Conservation (phyloP, 108 stramenopile genomes). For the Nitzschia palea region DNA sequence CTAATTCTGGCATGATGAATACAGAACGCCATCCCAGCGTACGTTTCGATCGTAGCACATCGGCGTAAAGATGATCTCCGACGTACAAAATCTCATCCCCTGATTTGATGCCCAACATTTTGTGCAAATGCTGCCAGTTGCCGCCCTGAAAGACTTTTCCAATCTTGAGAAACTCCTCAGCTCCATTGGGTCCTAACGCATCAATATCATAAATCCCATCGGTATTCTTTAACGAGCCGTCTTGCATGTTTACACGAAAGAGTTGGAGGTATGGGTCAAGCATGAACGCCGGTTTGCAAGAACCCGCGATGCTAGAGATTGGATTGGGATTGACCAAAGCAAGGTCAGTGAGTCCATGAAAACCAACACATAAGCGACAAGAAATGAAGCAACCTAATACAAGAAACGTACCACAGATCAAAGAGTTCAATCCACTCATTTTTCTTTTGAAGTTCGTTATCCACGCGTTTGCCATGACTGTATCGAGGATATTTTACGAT, state of each 20-base stretch:
- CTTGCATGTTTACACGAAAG: slow-evolving; percentile 79
- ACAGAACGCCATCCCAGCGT: slow-evolving; percentile 95
- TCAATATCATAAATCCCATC: slow-evolving; percentile 92
- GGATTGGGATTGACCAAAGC: not conserved
- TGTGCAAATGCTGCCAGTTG: slow-evolving; percentile 91
- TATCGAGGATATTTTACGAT: not conserved
- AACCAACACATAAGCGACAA: too few relatives aligned
- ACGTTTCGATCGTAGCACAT: slow-evolving; percentile 89
- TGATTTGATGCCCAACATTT: slow-evolving; percentile 81
- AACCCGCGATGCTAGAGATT: slow-evolving; percentile 84
- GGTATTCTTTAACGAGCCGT: slow-evolving; percentile 83
- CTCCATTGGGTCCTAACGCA: slow-evolving; percentile 69
- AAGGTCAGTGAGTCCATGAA: not conserved
- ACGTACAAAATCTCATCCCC: slow-evolving; percentile 96
- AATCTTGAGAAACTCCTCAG: slow-evolving; percentile 71
- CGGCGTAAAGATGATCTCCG: slow-evolving; percentile 95
- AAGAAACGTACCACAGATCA: slow-evolving; percentile 70
- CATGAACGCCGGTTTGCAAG: slow-evolving; percentile 88
- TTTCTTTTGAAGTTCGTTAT: slow-evolving; percentile 61
- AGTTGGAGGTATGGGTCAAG: slow-evolving; percentile 86
- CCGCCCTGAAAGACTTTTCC: slow-evolving; percentile 95
- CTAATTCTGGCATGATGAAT: slow-evolving; percentile 89
- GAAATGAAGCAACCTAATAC: not conserved
- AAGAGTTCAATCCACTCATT: slow-evolving; percentile 94
- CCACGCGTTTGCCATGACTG: slow-evolving; percentile 53